These are phyloP conservation scores for Aspergillus sclerotioniger DNA, from an alignment of 495 filamentous ascomycete species.

Conservation along the genomic window DNA sequence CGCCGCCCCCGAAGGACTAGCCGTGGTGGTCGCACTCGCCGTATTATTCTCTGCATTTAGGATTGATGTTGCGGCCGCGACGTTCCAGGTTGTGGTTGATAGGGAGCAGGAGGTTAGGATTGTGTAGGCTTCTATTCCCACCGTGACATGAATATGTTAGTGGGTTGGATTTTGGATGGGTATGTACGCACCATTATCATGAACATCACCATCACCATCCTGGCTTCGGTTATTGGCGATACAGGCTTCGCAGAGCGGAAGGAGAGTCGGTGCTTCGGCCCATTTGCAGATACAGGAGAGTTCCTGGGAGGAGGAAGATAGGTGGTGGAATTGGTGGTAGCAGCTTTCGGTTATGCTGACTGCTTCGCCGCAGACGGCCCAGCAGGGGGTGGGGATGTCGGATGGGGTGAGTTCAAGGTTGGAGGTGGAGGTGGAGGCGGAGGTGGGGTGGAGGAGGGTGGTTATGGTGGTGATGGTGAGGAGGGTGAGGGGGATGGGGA, in stretches of 20 bases:
- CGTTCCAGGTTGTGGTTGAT: slow-evolving; percentile 28
- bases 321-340: slow-evolving; percentile 27
- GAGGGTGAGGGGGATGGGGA: slow-evolving; percentile 27
- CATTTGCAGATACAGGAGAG: slow-evolving; percentile 35
- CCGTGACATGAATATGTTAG: too few species aligned
- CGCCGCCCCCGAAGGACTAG: neutral
- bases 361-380: slow-evolving; percentile 27
- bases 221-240: slow-evolving; percentile 29
- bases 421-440: too few species aligned
- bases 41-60: neutral
- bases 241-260: slow-evolving; percentile 39
- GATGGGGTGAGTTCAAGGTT: slow-evolving; percentile 33
- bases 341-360: slow-evolving; percentile 29
- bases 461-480: slow-evolving; percentile 29
- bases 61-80: slow-evolving; percentile 10
- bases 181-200: slow-evolving; percentile 25
- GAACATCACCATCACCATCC: slow-evolving; percentile 13
- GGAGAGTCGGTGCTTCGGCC: slow-evolving; percentile 22
- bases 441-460: slow-evolving; percentile 25
- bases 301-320: slow-evolving; percentile 30
- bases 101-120: slow-evolving; percentile 34
- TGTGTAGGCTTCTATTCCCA: slow-evolving; percentile 35
- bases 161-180: too few species aligned
- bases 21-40: neutral
- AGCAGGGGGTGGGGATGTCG: slow-evolving; percentile 35